Percentiles rank a stretch among this genome's conserved stretches.
Conservation (phyloP, 2,329 filamentous ascomycete genomes). For the Fusarium cyanostomum region DNA sequence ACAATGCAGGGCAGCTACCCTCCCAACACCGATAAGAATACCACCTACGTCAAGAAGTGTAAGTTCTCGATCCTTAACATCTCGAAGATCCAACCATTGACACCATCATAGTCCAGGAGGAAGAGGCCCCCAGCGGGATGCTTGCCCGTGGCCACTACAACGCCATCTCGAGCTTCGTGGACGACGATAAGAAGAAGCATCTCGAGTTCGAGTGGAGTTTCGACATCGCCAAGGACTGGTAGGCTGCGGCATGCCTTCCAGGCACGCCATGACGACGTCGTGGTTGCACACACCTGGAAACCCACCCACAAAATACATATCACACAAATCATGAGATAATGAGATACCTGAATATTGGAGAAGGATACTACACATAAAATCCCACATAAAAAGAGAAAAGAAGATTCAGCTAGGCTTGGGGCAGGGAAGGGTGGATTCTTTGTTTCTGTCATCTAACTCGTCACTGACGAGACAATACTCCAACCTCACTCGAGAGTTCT, state of each 20-base stretch:
- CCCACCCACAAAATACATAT: conserved; percentile 27
- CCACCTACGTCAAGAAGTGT: conserved; percentile 92
- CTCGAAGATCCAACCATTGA: background rate
- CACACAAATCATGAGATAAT: conserved; percentile 42
- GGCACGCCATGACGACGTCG: conserved; percentile 16
- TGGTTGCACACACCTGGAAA: conserved; percentile 2
- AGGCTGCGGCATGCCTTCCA: conserved; percentile 41
- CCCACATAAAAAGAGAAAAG: conserved; percentile 23
- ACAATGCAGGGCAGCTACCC: conserved; percentile 81
- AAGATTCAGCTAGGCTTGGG: conserved; percentile 7
- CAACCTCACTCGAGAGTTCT: conserved; percentile 28
- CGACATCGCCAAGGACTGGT: conserved; percentile 97
- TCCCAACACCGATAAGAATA: conserved; percentile 89
- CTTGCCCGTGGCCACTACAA: conserved; percentile 90
- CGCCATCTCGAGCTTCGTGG: conserved; percentile 88
- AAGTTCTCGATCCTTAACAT: conserved; percentile 52
- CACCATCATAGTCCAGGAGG: conserved; percentile 74
- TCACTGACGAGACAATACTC: conserved; percentile 21
- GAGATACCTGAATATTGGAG: conserved; percentile 42
- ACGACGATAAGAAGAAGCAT: conserved; percentile 93
- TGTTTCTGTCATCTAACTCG: conserved; percentile 34
- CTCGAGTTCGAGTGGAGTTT: conserved; percentile 96
- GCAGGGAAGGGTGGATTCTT: conserved; percentile 29
- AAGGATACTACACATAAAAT: conserved; percentile 28
- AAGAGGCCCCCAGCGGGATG: conserved; percentile 93